Conservation (phyloP, 805 yeast species). For the Candida awuae region DNA sequence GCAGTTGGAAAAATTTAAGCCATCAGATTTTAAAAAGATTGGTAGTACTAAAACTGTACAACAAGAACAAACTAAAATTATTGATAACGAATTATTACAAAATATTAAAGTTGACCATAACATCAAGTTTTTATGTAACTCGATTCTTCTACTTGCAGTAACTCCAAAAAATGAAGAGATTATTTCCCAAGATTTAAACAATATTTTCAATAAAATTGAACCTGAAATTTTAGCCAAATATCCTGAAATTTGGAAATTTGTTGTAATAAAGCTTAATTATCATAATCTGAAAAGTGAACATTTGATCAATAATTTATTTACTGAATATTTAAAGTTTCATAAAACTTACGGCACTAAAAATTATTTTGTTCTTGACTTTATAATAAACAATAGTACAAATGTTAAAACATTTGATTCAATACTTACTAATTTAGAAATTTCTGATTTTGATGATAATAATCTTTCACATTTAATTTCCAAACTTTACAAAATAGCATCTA, state of each 20-base stretch:
- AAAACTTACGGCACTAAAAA: constrained; percentile 5
- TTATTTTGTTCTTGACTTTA: constrained; percentile 18
- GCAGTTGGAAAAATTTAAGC: constrained; percentile 26
- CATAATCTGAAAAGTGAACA: constrained; percentile 14
- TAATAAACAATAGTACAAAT: constrained; percentile 16
- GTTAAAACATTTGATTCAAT: constrained; percentile 11
- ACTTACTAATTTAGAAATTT: constrained; percentile 8
- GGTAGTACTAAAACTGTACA: constrained; percentile 4
- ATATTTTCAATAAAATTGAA: constrained; percentile 17
- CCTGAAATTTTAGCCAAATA: constrained; percentile 14
- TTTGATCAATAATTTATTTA: constrained; percentile 14
- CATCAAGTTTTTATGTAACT: constrained; percentile 24
- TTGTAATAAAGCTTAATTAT: constrained; percentile 20
- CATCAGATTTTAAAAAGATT: constrained; percentile 23
- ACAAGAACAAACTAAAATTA: not conserved
- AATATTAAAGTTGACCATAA: constrained; percentile 22
- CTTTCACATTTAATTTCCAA: constrained; percentile 21
- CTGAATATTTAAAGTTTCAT: constrained; percentile 14
- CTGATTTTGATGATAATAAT: constrained; percentile 22
- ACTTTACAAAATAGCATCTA: constrained; percentile 21
- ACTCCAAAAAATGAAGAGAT: constrained; percentile 10
- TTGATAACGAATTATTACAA: constrained; percentile 9
- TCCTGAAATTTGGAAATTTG: constrained; percentile 28
- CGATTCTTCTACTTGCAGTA: constrained; percentile 20
- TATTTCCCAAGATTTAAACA: constrained; percentile 15